phyloP scores from a whole-genome alignment of 805 yeast species.

The Schizosaccharomyces cryophilus region DNA sequence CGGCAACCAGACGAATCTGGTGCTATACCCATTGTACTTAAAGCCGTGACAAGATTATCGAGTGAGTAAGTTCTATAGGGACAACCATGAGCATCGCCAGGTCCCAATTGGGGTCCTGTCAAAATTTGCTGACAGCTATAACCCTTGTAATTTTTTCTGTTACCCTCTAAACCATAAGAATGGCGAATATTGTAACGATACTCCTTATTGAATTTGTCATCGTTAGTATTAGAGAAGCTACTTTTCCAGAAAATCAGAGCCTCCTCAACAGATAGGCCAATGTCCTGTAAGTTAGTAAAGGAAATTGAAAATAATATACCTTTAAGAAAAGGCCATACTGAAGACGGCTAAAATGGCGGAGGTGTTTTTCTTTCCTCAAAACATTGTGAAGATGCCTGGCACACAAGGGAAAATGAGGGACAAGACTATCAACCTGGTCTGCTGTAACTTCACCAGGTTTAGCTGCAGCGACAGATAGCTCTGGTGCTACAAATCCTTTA shows the following conservation, averaged over 20 bases:
- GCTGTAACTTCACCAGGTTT: conserved; percentile 33
- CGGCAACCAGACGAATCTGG: conserved; percentile 28
- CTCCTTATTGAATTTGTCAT: conserved; percentile 66
- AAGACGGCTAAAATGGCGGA: conserved; percentile 62
- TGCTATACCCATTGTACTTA: conserved; percentile 39
- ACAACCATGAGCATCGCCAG: conserved; percentile 67
- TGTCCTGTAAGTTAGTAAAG: conserved; percentile 20
- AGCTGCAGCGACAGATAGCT: conserved; percentile 14
- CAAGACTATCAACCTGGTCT: conserved; percentile 28
- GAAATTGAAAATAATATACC: conserved; percentile 2
- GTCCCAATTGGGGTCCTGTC: conserved; percentile 41
- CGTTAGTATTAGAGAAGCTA: conserved; percentile 40
- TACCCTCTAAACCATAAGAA: conserved; percentile 78
- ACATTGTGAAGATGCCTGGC: conserved; percentile 40
- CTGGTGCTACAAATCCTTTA: conserved; percentile 33
- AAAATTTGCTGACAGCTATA: conserved; percentile 62
- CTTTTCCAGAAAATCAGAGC: conserved; percentile 64
- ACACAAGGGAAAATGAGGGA: conserved; percentile 62
- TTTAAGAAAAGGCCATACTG: conserved; percentile 67
- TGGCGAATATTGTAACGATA: conserved; percentile 75
- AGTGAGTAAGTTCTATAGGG: conserved; percentile 58
- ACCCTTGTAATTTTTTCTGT: conserved; percentile 61
- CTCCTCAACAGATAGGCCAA: conserved; percentile 71
- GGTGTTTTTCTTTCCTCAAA: conserved; percentile 38
- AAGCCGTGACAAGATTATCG: conserved; percentile 33